phyloP scores from a whole-genome alignment of 2,329 filamentous ascomycete genomes.

The Remersonia thermophila region DNA sequence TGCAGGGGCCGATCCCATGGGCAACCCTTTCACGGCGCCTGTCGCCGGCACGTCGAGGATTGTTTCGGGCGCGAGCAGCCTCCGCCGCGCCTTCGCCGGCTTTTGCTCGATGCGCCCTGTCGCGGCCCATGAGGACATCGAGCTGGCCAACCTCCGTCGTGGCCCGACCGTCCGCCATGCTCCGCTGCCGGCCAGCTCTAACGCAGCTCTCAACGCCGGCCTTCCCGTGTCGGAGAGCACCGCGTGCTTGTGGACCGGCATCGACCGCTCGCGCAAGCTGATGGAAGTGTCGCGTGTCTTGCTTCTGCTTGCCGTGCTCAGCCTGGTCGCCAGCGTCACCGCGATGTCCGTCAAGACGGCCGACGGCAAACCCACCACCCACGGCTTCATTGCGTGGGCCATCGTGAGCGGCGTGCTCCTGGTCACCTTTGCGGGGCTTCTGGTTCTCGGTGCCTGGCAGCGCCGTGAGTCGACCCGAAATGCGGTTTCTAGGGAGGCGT shows the following conservation, averaged over 20 bases:
- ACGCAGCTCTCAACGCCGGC: constrained; percentile 12
- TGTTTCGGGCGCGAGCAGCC: too few relatives aligned
- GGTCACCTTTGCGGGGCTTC: constrained; percentile 1
- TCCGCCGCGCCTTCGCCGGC: background rate
- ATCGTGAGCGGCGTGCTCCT: constrained; percentile 7
- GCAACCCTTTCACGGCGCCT: too few relatives aligned
- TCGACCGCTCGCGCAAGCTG: constrained; percentile 6
- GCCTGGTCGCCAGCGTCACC: constrained; percentile 9
- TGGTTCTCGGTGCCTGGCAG: constrained; percentile 3
- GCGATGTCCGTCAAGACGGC: constrained; percentile 3
- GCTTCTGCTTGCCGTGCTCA: constrained; percentile 7
- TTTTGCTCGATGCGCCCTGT: constrained; percentile 1
- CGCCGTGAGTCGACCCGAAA: constrained; percentile 5
- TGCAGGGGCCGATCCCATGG: too few relatives aligned
- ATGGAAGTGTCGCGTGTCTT: constrained; percentile 5
- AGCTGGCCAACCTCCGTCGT: constrained; percentile 21
- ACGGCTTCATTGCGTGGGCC: constrained; percentile 6
- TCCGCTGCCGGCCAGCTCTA: constrained; percentile 28
- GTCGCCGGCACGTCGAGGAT: too few relatives aligned
- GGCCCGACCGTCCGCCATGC: constrained; percentile 11
- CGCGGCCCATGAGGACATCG: constrained; percentile 9
- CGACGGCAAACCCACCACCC: background rate
- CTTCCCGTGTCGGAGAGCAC: constrained; percentile 2
- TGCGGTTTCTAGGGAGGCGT: constrained; percentile 6
- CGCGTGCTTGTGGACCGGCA: constrained; percentile 4